Percentiles rank a stretch among this genome's conserved stretches.
Conservation (phyloP, 2,329 filamentous ascomycete species). For the Stagonosporopsis rhizophila region DNA sequence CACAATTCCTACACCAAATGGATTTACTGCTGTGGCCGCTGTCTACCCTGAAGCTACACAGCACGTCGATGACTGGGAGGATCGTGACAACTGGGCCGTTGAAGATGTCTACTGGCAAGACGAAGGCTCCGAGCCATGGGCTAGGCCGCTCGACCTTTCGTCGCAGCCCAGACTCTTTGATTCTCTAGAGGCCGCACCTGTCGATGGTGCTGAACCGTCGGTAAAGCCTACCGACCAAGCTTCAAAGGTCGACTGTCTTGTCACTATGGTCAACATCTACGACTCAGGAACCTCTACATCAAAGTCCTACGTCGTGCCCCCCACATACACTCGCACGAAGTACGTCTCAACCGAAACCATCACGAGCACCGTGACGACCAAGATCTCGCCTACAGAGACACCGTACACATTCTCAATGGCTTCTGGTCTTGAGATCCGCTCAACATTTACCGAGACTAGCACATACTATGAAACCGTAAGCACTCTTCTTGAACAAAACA, state of each 20-base stretch:
- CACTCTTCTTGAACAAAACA: background rate
- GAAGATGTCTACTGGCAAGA: conserved; percentile 17
- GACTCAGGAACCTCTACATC: conserved; percentile 10
- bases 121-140: background rate
- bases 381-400: conserved; percentile 12
- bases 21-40: conserved; percentile 12
- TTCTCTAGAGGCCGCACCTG: background rate
- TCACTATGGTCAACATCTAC: conserved; percentile 14
- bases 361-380: conserved; percentile 9
- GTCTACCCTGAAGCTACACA: conserved; percentile 11
- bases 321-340: conserved; percentile 14
- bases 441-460: conserved; percentile 11
- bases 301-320: conserved; percentile 9
- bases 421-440: conserved; percentile 2
- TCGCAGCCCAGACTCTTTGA: background rate
- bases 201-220: background rate
- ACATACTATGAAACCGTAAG: conserved; percentile 9
- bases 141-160: background rate
- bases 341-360: conserved; percentile 12
- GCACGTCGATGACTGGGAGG: conserved; percentile 11
- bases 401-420: conserved; percentile 11
- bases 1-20: conserved; percentile 5
- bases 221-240: background rate
- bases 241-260: conserved; percentile 13
- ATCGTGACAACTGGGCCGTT: conserved; percentile 12